Evolutionary conservation across 129 eudicot genomes (phyloP).

Genomic region (Lonicera japonica): DNA sequence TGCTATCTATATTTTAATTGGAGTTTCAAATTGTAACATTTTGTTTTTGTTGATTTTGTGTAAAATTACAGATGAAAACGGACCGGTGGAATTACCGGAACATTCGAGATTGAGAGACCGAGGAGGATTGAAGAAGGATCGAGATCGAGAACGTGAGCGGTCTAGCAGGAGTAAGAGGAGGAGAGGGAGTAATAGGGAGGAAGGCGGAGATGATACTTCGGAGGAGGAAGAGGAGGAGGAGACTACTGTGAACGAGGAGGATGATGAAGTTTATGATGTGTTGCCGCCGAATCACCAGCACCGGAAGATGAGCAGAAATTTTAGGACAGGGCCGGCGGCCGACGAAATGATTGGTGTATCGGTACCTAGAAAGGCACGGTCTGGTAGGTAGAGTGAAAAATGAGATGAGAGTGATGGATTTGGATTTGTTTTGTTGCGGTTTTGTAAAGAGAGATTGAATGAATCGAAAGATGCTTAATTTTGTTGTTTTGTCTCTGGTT

Average conservation of each 20-base stretch:
- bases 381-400: conserved; percentile 76
- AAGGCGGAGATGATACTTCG: conserved; percentile 62
- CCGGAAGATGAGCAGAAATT: conserved; percentile 35
- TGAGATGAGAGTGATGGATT: not conserved
- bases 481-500: conserved; percentile 2
- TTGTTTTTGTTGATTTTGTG: conserved; percentile 11
- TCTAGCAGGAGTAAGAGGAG: conserved; percentile 55
- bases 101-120: conserved; percentile 60
- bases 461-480: not conserved
- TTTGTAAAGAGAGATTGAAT: not conserved
- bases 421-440: not conserved
- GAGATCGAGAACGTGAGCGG: conserved; percentile 60
- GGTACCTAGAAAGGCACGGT: conserved; percentile 92
- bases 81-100: conserved; percentile 48
- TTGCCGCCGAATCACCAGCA: conserved; percentile 39
- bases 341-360: conserved; percentile 90
- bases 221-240: too few relatives aligned
- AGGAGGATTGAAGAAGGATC: conserved; percentile 53
- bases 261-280: conserved; percentile 51
- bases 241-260: conserved; percentile 82
- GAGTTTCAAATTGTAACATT: not conserved
- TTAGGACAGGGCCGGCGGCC: conserved; percentile 51
- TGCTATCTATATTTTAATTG: not conserved
- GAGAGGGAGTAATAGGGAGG: conserved; percentile 43
- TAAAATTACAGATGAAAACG: conserved; percentile 62